phyloP scores from a whole-genome alignment of 768 basidiomycete genomes.

The Vararia minispora region DNA sequence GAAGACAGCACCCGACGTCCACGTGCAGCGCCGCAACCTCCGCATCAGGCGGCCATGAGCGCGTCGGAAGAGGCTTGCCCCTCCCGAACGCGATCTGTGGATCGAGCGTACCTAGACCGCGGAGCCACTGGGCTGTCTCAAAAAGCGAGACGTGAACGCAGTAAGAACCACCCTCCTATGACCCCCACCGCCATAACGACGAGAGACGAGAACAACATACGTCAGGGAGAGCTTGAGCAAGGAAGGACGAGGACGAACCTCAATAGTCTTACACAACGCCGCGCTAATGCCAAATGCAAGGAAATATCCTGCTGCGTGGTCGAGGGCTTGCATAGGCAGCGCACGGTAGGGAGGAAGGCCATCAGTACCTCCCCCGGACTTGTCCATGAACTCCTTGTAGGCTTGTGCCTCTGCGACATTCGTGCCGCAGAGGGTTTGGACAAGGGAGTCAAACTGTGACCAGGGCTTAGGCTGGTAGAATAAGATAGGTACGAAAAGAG shows the following conservation, averaged over 20 bases:
- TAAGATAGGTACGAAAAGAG: not conserved
- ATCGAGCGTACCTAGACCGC: slow-evolving; percentile 36
- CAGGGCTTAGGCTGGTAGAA: not conserved
- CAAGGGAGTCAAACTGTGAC: slow-evolving; percentile 50
- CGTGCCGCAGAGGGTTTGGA: slow-evolving; percentile 52
- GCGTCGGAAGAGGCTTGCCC: slow-evolving; percentile 29
- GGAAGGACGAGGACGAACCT: slow-evolving; percentile 1
- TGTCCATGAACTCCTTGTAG: slow-evolving; percentile 22
- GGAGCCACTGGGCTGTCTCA: slow-evolving; percentile 44
- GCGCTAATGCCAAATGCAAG: slow-evolving; percentile 48
- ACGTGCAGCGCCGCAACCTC: slow-evolving; percentile 28
- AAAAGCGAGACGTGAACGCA: slow-evolving; percentile 50
- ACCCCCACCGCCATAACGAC: too few relatives aligned
- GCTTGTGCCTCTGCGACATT: slow-evolving; percentile 46
- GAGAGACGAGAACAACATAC: too few relatives aligned
- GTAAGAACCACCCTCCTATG: slow-evolving; percentile 54
- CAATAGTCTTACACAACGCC: slow-evolving; percentile 42
- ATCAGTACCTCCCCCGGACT: slow-evolving; percentile 6
- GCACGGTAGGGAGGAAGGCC: slow-evolving; percentile 20
- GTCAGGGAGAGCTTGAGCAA: not conserved
- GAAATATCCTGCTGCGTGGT: slow-evolving; percentile 49
- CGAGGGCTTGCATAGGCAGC: slow-evolving; percentile 47
- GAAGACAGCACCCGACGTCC: too few relatives aligned
- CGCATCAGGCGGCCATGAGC: slow-evolving; percentile 20
- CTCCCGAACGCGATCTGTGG: slow-evolving; percentile 31